These are phyloP conservation scores for Triticum urartu DNA, from an alignment of 176 grass and related monocot species.

Conservation along the genomic window DNA sequence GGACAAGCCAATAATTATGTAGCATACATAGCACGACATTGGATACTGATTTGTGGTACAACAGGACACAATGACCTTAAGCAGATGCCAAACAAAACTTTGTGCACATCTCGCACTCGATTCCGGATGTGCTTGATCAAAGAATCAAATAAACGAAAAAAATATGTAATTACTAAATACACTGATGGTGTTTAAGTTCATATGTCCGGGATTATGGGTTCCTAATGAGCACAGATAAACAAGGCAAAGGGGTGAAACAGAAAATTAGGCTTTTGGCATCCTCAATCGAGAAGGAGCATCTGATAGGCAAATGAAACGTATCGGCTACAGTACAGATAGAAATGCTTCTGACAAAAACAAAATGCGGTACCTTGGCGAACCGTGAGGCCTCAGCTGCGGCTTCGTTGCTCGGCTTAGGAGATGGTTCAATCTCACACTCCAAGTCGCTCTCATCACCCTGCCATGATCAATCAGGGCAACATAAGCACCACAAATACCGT, in stretches of 20 bases:
- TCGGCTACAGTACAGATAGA: neutral
- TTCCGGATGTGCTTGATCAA: neutral
- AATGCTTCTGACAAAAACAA: neutral
- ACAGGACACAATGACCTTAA: neutral
- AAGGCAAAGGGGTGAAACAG: neutral
- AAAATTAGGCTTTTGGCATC: neutral
- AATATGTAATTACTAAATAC: neutral
- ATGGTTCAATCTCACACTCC: conserved; percentile 71
- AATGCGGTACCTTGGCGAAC: conserved; percentile 66
- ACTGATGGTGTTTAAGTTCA: neutral
- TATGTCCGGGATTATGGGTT: neutral
- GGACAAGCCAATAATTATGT: neutral
- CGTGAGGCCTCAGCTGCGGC: conserved; percentile 52
- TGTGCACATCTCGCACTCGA: neutral
- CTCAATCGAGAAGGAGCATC: neutral
- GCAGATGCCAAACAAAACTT: neutral
- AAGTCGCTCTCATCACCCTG: conserved; percentile 96
- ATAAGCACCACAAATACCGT: neutral
- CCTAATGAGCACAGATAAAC: conserved; percentile 1
- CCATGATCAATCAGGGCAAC: neutral
- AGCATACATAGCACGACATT: neutral
- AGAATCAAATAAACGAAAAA: neutral
- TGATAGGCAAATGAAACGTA: neutral
- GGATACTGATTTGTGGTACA: conserved; percentile 1
- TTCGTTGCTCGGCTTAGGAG: conserved; percentile 47